phyloP scores from a whole-genome alignment of 805 yeast genomes.

The Priceomyces medius region DNA sequence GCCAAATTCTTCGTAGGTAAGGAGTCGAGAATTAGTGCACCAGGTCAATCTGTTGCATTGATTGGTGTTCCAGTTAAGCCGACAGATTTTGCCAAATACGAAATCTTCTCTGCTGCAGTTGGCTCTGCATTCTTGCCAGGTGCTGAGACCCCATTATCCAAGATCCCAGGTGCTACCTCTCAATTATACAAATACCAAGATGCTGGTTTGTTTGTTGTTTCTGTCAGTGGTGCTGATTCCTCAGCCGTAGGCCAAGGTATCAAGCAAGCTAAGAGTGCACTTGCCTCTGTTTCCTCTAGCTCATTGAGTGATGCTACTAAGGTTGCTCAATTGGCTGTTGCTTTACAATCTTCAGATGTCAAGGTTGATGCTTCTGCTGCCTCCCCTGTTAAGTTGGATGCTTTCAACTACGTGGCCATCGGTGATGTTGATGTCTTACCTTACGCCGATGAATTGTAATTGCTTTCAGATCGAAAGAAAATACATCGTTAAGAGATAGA shows the following conservation, averaged over 20 bases:
- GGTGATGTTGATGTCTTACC: constrained; percentile 89
- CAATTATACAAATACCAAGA: constrained; percentile 66
- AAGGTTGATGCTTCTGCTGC: constrained; percentile 35
- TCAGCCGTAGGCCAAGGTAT: constrained; percentile 59
- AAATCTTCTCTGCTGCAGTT: constrained; percentile 68
- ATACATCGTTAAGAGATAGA: constrained; percentile 1
- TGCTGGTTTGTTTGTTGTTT: constrained; percentile 76
- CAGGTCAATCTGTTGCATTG: constrained; percentile 69
- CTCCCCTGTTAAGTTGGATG: constrained; percentile 46
- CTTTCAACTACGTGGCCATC: constrained; percentile 82
- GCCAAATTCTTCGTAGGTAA: constrained; percentile 57
- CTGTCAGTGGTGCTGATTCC: constrained; percentile 60
- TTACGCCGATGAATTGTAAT: constrained; percentile 80
- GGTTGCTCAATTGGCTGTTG: constrained; percentile 41
- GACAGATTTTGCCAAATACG: constrained; percentile 62
- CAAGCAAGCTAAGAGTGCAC: constrained; percentile 52
- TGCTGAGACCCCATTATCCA: constrained; percentile 49
- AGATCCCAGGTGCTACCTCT: constrained; percentile 49
- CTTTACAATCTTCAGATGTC: constrained; percentile 36
- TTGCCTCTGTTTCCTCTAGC: constrained; percentile 37
- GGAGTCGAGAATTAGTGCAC: constrained; percentile 62
- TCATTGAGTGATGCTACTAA: constrained; percentile 56
- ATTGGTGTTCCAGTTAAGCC: constrained; percentile 77
- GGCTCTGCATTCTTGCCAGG: constrained; percentile 59
- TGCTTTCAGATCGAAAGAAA: not conserved